A percentile compares a stretch with the other conserved stretches of the same genome.
Evolutionary conservation across 164 flowering plant species (phyloP).

Genomic region (Vitis labrusca): DNA sequence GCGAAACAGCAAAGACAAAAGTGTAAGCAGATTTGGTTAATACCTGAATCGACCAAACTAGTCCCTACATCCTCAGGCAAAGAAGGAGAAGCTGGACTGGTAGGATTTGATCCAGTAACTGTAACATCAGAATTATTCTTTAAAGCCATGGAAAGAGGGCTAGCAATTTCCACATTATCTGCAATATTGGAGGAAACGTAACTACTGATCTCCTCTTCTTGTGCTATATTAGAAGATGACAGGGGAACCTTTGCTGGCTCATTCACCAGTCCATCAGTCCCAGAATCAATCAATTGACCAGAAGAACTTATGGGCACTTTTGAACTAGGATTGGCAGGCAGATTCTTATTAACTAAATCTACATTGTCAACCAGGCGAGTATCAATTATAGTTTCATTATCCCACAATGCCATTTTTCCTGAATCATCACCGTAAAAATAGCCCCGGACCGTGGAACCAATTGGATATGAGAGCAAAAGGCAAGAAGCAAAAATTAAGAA

Average conservation of each 20-base stretch:
- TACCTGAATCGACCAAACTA: conserved; percentile 25
- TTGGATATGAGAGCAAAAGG: conserved; percentile 58
- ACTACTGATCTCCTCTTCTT: not conserved
- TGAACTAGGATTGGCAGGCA: conserved; percentile 2
- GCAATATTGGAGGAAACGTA: conserved; percentile 1
- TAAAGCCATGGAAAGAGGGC: not conserved
- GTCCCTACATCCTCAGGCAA: conserved; percentile 3
- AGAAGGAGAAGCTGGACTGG: not conserved
- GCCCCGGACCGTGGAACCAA: conserved; percentile 51
- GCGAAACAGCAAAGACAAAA: not conserved
- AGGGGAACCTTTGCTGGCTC: not conserved
- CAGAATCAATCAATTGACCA: not conserved
- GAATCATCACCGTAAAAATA: conserved; percentile 41
- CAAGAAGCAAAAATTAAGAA: conserved; percentile 59
- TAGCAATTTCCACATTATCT: not conserved
- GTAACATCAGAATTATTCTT: not conserved
- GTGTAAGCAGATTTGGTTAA: too few species aligned
- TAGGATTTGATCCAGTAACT: not conserved
- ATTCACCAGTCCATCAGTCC: not conserved
- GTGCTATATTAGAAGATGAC: not conserved
- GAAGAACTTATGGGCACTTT: conserved; percentile 5
- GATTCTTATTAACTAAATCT: conserved; percentile 4
- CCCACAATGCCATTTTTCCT: not conserved
- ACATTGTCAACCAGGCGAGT: not conserved
- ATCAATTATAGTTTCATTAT: conserved; percentile 9